A percentile compares a stretch with the other conserved stretches of the same genome.
Evolutionary conservation across 2,329 filamentous ascomycete genomes (phyloP).

Genomic region (Fusarium setosum): DNA sequence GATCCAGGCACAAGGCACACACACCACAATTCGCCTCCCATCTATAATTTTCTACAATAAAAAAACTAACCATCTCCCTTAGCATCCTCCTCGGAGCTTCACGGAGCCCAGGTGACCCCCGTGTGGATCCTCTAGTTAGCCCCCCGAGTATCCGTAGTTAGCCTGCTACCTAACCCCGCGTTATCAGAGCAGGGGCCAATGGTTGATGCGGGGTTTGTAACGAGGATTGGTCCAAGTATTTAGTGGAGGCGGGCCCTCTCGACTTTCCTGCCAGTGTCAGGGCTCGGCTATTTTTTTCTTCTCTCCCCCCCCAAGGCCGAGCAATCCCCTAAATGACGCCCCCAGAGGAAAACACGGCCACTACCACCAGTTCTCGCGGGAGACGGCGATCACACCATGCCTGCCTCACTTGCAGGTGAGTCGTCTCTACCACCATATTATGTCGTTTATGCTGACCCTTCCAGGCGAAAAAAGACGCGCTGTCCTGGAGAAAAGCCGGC

Average conservation of each 20-base stretch:
- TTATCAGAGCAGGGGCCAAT: constrained; percentile 30
- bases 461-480: constrained; percentile 60
- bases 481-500: constrained; percentile 63
- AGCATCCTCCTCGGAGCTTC: not conserved
- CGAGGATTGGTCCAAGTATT: constrained; percentile 21
- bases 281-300: not conserved
- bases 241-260: constrained; percentile 35
- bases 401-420: constrained; percentile 61
- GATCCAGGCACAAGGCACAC: too few relatives aligned
- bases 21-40: too few relatives aligned
- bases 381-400: constrained; percentile 55
- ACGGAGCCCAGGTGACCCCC: not conserved
- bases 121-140: not conserved
- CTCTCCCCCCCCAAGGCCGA: not conserved
- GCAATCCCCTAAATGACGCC: constrained; percentile 44
- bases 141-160: not conserved
- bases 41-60: too few relatives aligned
- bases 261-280: constrained; percentile 1
- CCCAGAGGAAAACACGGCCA: constrained; percentile 43
- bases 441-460: not conserved
- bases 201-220: constrained; percentile 35
- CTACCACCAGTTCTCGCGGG: constrained; percentile 42
- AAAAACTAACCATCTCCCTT: not conserved
- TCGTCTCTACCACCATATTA: not conserved
- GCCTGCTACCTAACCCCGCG: constrained; percentile 11